phyloP scores from a whole-genome alignment of 768 basidiomycete genomes.

The Lactifluus echinatus region DNA sequence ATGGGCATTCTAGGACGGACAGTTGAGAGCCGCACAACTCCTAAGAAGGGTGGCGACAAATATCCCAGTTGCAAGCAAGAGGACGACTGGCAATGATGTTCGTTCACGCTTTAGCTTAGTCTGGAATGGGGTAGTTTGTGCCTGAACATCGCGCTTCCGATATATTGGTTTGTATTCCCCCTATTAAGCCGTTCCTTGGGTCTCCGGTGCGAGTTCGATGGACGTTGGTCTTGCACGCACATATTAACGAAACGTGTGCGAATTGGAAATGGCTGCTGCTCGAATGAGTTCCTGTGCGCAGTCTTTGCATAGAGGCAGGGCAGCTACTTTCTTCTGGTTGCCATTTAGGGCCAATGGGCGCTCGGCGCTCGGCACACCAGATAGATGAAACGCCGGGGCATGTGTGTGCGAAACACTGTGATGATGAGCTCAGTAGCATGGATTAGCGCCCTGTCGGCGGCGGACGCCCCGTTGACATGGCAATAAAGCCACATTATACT shows the following conservation, averaged over 20 bases:
- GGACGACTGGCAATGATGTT: not conserved
- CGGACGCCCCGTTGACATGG: not conserved
- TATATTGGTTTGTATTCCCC: not conserved
- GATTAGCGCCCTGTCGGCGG: too few relatives aligned
- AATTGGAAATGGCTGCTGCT: not conserved
- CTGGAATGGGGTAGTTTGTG: not conserved
- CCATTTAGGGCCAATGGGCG: too few relatives aligned
- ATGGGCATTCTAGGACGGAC: not conserved
- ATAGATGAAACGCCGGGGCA: not conserved
- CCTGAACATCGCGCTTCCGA: not conserved
- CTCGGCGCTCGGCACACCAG: not conserved
- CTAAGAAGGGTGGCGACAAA: slow-evolving; percentile 3
- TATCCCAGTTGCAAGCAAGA: not conserved
- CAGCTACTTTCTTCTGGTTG: too few relatives aligned
- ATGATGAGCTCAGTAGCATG: too few relatives aligned
- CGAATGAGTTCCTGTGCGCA: not conserved
- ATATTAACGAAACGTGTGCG: not conserved
- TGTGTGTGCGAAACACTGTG: too few relatives aligned
- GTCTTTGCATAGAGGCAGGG: not conserved
- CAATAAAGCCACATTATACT: not conserved
- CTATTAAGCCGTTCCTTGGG: not conserved
- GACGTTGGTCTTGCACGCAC: not conserved
- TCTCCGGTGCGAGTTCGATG: too few relatives aligned
- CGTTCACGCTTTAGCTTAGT: not conserved
- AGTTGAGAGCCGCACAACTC: slow-evolving; percentile 10